Conservation (phyloP, 179 eudicot species). For the Actinidia chinensis region DNA sequence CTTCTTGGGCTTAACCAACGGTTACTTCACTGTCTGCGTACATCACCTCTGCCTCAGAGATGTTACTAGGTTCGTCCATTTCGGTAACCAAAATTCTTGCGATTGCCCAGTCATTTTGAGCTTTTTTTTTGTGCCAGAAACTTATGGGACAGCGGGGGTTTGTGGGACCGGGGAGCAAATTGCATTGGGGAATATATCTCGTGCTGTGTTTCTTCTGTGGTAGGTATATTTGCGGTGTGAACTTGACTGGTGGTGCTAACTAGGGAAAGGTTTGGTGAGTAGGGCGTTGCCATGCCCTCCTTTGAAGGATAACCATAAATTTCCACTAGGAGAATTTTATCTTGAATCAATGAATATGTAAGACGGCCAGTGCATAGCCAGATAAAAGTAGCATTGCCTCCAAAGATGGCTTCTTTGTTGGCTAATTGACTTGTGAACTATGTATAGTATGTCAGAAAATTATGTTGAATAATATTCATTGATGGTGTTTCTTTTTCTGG, state of each 20-base stretch:
- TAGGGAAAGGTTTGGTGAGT: conserved; percentile 50
- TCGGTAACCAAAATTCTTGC: neutral
- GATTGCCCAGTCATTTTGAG: neutral
- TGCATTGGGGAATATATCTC: conserved; percentile 50
- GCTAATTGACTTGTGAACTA: too few species aligned
- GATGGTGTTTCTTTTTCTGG: too few species aligned
- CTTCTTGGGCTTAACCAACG: conserved; percentile 42
- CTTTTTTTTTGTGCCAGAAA: too few species aligned
- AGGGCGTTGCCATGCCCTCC: too few species aligned
- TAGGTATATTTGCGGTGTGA: conserved; percentile 49
- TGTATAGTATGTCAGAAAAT: too few species aligned
- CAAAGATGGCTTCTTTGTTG: too few species aligned
- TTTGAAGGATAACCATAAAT: too few species aligned
- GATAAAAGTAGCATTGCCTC: too few species aligned
- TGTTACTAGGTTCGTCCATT: conserved; percentile 42
- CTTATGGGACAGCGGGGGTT: neutral
- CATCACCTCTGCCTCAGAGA: conserved; percentile 40
- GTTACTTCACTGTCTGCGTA: conserved; percentile 46
- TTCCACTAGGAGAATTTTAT: too few species aligned
- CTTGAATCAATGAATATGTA: too few species aligned
- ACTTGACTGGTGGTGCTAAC: conserved; percentile 53
- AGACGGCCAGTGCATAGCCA: too few species aligned
- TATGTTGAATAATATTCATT: too few species aligned
- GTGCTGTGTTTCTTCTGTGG: conserved; percentile 37
- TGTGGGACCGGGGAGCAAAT: conserved; percentile 58